Percentiles rank a stretch among this genome's conserved stretches.
Evolutionary conservation across 257 asterid species (phyloP).

Genomic region (Jacaranda mimosifolia): DNA sequence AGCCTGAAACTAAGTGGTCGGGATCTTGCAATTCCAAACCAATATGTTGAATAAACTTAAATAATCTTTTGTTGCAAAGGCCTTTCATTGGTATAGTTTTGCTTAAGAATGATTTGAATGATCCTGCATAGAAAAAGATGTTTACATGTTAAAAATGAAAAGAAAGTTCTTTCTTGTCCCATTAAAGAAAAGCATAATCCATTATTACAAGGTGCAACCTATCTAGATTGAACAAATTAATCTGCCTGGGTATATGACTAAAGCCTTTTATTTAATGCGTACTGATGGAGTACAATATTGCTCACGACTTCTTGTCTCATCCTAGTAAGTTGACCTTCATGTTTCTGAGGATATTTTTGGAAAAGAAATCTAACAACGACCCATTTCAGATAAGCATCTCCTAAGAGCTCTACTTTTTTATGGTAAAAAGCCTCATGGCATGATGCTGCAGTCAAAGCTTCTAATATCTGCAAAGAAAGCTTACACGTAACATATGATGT

Average conservation of each 20-base stretch:
- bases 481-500: constrained; percentile 34
- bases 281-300: constrained; percentile 84
- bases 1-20: constrained; percentile 91
- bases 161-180: constrained; percentile 1
- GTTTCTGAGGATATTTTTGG: constrained; percentile 91
- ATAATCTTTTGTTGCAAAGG: constrained; percentile 68
- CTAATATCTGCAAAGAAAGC: constrained; percentile 70
- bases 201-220: constrained; percentile 78
- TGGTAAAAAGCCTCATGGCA: constrained; percentile 98
- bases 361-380: constrained; percentile 94
- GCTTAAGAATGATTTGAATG: constrained; percentile 89
- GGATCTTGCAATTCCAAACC: constrained; percentile 86
- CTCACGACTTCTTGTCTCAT: constrained; percentile 98
- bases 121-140: constrained; percentile 57
- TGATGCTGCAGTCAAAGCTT: constrained; percentile 96
- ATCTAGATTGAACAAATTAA: constrained; percentile 96
- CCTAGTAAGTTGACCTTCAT: constrained; percentile 97
- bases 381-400: constrained; percentile 98
- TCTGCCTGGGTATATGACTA: constrained; percentile 97
- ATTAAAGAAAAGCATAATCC: constrained; percentile 19
- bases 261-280: constrained; percentile 82
- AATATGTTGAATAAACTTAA: constrained; percentile 85
- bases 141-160: constrained; percentile 13
- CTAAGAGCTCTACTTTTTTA: constrained; percentile 94
- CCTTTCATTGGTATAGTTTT: constrained; percentile 61